Base-by-base conservation (phyloP, 225 moss, liverwort and hornwort species). In the Antitrichia curtipendula region DNA sequence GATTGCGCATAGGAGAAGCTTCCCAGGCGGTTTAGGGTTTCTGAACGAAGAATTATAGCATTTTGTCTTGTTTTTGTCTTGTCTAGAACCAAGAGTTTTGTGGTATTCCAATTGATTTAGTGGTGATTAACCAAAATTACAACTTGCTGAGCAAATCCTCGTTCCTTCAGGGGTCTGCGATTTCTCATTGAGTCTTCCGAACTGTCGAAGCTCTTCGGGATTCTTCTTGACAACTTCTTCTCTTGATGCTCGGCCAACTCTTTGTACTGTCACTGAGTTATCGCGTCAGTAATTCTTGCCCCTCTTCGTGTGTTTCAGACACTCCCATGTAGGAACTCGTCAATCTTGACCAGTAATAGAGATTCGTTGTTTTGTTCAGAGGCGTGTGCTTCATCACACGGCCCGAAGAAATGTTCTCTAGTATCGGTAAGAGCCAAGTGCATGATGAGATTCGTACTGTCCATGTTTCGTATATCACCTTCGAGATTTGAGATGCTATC, bases 281-380 rank as follows among this genome's bases (percentile, higher is more conserved):
- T 43, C 31, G 43, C 77, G 25, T 77, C 77, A 56, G 38, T 80
- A 31, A 6, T 72, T 69, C 77, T 68, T 16, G 29, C 45, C 57
- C 59, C 75, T 69, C 56, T 52, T 38, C 77, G 59, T 61, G 65
- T 32, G 52, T 74, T 16, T 86, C 75, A 90, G 87, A 75, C 85
- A 84, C 86, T 91, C 84, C 54, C 86, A 78, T 91, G 90, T 49
- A 94, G 77, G 68, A 94, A 94, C 75, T 92, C 92, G 56, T 94
- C 94, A 89, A 94, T 90, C 81, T 89, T 92, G 82, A 88, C 61
- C 65, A 92, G 72, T 63, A 92, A 65, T 31, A 56, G 89, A 41
- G 89, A 82, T 38, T 85, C 87, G 32, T 75, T 80, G 78, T 83
- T n/a, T 27, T 61, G 66, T 58, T 90, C 84, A 43, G 85, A 74